Conservation (phyloP, 2,329 filamentous ascomycete genomes). For the Monilinia polystroma region DNA sequence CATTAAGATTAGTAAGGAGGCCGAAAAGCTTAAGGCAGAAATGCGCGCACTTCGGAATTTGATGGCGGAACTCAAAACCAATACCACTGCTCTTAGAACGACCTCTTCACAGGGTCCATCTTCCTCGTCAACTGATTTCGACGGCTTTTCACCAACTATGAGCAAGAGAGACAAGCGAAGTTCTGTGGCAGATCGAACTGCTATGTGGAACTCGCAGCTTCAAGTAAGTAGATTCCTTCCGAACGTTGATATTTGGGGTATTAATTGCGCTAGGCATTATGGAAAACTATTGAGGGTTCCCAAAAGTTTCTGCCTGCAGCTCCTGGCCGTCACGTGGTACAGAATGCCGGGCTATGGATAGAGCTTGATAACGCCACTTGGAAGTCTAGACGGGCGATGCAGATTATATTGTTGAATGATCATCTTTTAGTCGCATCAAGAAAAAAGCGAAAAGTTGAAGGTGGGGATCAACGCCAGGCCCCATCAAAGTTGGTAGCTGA, state of each 20-base stretch:
- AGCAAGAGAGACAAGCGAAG: slow-evolving; percentile 81
- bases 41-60: slow-evolving; percentile 88
- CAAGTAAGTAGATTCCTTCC: slow-evolving; percentile 36
- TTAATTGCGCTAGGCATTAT: slow-evolving; percentile 61
- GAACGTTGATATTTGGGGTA: not conserved
- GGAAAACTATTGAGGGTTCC: slow-evolving; percentile 96
- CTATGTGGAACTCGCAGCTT: slow-evolving; percentile 68
- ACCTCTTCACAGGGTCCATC: slow-evolving; percentile 54
- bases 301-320: slow-evolving; percentile 94
- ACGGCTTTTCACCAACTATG: slow-evolving; percentile 54
- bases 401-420: slow-evolving; percentile 91
- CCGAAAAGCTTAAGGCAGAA: slow-evolving; percentile 93
- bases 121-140: slow-evolving; percentile 46
- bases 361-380: slow-evolving; percentile 97
- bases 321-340: slow-evolving; percentile 86
- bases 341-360: slow-evolving; percentile 91
- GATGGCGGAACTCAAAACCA: slow-evolving; percentile 87
- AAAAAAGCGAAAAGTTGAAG: slow-evolving; percentile 87
- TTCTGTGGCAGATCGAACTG: slow-evolving; percentile 72
- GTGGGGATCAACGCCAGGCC: slow-evolving; percentile 50
- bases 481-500: slow-evolving; percentile 83
- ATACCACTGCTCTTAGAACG: slow-evolving; percentile 64
- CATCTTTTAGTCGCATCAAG: slow-evolving; percentile 87
- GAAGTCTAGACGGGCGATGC: slow-evolving; percentile 85
- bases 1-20: slow-evolving; percentile 98